Evolutionary conservation across 73 alveolate genomes (phyloP), one percentile per base, ranked within the genome.

Genomic region (Urostyla sp.): DNA sequence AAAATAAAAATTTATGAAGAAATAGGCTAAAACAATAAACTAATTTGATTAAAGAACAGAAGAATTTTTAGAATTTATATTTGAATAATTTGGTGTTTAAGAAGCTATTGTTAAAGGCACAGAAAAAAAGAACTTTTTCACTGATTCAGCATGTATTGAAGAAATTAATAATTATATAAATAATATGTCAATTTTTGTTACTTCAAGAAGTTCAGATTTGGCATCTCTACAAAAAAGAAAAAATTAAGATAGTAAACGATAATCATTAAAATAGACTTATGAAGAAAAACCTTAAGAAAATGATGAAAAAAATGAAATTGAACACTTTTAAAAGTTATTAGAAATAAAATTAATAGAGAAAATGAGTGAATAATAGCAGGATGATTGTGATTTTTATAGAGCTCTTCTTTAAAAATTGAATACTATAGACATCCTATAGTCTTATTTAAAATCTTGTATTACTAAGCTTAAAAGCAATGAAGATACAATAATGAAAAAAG

Each of bases 321-420:
- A 69, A 49, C 44, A 69, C 69, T 69, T 69, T 35, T 27, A 69
- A 30, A 69, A 49, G 35, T 20, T 69, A 20, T 28, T 69, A 28
- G 83, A 69, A 37, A 10, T 20, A 49, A 75, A 75, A 78, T 21
- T 30, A 3, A 4, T 36, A 8, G 24, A 75, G 78, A 75, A 28
- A 44, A 54, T 36, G n/a, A 26, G 63, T 28, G 67, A 55, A 36
- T 34, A 75, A 18, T 3, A 53, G 23, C 20, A 7, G 20, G 76
- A 75, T 5, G 66, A 40, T 1, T 49, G 60, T 54, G 69, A 75
- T 34, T 75, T 50, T 54, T 55, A 75, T 38, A 36, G 20, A n/a
- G 87, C 78, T 1, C 43, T 75, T 61, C 74, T 75, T 18, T 44
- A 75, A 30, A 54, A 75, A 23, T 59, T 75, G 6, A 75, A 75